Base-by-base conservation (phyloP, 257 asterid genomes). In the Gardenia jasminoides region DNA sequence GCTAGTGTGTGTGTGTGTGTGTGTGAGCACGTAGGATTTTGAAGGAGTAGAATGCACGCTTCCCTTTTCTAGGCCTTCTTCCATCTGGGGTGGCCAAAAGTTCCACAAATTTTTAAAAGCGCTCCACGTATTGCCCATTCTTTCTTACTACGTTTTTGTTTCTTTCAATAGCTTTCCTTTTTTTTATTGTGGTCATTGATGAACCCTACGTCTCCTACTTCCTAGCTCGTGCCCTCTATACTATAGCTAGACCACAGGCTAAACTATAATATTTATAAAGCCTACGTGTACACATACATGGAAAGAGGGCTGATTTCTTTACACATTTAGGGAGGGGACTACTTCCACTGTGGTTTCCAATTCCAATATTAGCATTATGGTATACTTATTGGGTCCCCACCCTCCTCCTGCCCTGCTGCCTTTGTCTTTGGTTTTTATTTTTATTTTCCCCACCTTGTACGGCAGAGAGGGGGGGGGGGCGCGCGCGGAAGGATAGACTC, bases 321-420 rank as follows among this genome's bases (percentile, higher is more conserved):
- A n/a, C 56, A 41, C 4, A 41, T 26, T 12, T 71, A 62, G 79
- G 64, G 81, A 59, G 76, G 84, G 84, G 81, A 77, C 81, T 62
- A 72, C 52, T 17, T 22, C 22, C 16, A 31, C 71, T 41, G 31
- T 74, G 28, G 54, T 67, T 72, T 48, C 13, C 15, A 19, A 19
- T 47, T 47, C 52, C 52, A 47, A 47, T 47, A 31, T 2, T 31
- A 41, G 15, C 59, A 58, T n/a, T n/a, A n/a, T n/a, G n/a, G n/a
- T n/a, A n/a, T n/a, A n/a, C n/a, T n/a, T n/a, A n/a, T n/a, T n/a
- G n/a, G n/a, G n/a, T n/a, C n/a, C n/a, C n/a, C n/a, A n/a, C n/a
- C n/a, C n/a, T n/a, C n/a, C n/a, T n/a, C n/a, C n/a, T n/a, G n/a
- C n/a, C n/a, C n/a, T n/a, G n/a, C n/a, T n/a, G n/a, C n/a, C n/a